These are phyloP conservation scores for Bryum argenteum DNA, from an alignment of 225 moss, liverwort and hornwort species.

Conservation along the genomic window DNA sequence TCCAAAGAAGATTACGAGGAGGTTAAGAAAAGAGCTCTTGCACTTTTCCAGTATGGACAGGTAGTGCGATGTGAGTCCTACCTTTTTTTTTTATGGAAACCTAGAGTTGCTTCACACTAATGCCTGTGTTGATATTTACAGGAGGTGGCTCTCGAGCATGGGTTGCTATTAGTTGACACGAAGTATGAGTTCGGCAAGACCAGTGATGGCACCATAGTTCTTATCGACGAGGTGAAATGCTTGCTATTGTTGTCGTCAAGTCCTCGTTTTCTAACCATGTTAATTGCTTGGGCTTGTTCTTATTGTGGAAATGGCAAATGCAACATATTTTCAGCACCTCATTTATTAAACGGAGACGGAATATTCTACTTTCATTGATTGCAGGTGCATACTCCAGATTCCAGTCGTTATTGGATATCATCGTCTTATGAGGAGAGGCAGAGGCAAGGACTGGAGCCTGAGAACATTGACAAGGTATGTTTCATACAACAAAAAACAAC, in stretches of 20 bases:
- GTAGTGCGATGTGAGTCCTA: conserved; percentile 43
- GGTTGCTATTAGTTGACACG: conserved; percentile 90
- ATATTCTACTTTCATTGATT: neutral
- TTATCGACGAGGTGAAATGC: conserved; percentile 81
- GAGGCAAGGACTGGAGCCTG: conserved; percentile 80
- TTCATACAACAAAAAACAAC: neutral
- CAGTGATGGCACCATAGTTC: conserved; percentile 80
- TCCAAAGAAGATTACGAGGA: conserved; percentile 84
- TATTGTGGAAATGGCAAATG: no score
- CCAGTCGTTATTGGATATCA: conserved; percentile 95
- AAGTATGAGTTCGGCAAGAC: conserved; percentile 97
- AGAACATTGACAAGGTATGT: conserved; percentile 93
- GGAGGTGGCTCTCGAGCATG: conserved; percentile 73
- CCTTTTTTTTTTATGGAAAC: neutral
- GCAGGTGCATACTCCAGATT: conserved; percentile 96
- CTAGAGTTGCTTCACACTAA: conserved; percentile 5
- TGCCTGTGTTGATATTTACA: conserved; percentile 18
- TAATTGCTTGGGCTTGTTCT: neutral
- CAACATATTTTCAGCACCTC: no score
- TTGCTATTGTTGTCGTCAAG: no score
- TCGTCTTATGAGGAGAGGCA: conserved; percentile 85
- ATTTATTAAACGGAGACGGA: no score
- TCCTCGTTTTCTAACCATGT: no score
- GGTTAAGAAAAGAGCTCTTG: conserved; percentile 79
- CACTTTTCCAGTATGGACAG: conserved; percentile 89